A percentile compares a stretch with the other conserved stretches of the same genome.
Conservation (phyloP, 352 stramenopile genomes). For the Pythium coloratum region DNA sequence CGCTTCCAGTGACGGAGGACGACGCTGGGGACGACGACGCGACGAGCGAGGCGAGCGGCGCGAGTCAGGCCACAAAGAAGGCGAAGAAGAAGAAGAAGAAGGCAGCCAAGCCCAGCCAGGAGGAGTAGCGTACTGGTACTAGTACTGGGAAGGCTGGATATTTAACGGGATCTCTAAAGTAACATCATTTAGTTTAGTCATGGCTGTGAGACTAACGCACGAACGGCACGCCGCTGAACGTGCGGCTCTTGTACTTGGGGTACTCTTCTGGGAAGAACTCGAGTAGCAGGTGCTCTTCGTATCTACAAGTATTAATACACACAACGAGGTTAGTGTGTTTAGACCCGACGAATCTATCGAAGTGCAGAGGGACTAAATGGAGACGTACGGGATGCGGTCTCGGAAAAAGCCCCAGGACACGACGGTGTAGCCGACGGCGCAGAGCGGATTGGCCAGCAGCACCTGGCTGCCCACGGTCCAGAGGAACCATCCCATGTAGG, state of each 20-base stretch:
- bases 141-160: not conserved
- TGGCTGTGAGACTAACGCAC: constrained; percentile 32
- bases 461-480: constrained; percentile 96
- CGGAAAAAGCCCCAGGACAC: constrained; percentile 95
- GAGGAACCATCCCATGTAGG: constrained; percentile 96
- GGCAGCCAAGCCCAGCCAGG: constrained; percentile 31
- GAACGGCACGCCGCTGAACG: constrained; percentile 93
- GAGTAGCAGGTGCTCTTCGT: constrained; percentile 92
- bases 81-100: constrained; percentile 45
- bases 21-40: not conserved
- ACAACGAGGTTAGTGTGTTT: not conserved
- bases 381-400: constrained; percentile 89
- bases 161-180: not conserved
- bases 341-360: not conserved
- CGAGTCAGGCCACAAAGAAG: constrained; percentile 11
- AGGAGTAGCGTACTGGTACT: not conserved
- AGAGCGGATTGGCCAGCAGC: constrained; percentile 91
- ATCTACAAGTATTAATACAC: constrained; percentile 34
- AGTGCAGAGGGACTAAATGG: not conserved
- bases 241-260: constrained; percentile 82
- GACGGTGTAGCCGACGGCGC: constrained; percentile 79
- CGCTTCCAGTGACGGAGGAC: constrained; percentile 19
- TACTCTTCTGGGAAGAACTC: constrained; percentile 94
- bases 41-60: constrained; percentile 3
- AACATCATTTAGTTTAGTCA: not conserved